Evolutionary conservation across 78 protist species (phyloP).

Genomic region (Dictyostelium purpureum): DNA sequence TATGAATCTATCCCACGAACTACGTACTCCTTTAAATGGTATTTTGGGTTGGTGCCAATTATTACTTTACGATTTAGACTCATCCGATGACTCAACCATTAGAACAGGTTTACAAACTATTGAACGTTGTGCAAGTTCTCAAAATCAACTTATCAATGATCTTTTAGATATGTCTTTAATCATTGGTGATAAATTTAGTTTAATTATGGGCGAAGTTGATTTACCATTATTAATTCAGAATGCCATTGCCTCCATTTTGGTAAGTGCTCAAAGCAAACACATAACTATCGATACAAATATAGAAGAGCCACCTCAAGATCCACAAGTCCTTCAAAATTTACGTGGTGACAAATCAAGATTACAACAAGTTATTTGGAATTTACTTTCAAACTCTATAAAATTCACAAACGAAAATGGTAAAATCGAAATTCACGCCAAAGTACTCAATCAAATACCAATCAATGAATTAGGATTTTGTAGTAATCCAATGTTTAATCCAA

Average conservation of each 20-base stretch:
- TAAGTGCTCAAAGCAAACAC: slow-evolving; percentile 24
- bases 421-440: neutral
- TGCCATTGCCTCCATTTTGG: neutral
- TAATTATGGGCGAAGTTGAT: neutral
- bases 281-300: neutral
- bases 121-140: slow-evolving; percentile 60
- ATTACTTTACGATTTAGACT: neutral
- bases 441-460: neutral
- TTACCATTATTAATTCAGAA: slow-evolving; percentile 5
- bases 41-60: slow-evolving; percentile 69
- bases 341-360: slow-evolving; percentile 51
- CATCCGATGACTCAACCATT: neutral
- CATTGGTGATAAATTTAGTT: slow-evolving; percentile 52
- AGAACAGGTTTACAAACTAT: slow-evolving; percentile 38
- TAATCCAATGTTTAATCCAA: neutral
- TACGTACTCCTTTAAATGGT: slow-evolving; percentile 74
- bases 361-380: slow-evolving; percentile 67
- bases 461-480: neutral
- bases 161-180: slow-evolving; percentile 65
- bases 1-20: slow-evolving; percentile 67
- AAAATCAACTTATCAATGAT: slow-evolving; percentile 68
- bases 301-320: neutral
- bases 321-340: neutral
- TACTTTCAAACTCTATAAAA: slow-evolving; percentile 64
- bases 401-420: slow-evolving; percentile 51